Conservation (phyloP, 2,329 filamentous ascomycete species). For the Colletotrichum sp. region DNA sequence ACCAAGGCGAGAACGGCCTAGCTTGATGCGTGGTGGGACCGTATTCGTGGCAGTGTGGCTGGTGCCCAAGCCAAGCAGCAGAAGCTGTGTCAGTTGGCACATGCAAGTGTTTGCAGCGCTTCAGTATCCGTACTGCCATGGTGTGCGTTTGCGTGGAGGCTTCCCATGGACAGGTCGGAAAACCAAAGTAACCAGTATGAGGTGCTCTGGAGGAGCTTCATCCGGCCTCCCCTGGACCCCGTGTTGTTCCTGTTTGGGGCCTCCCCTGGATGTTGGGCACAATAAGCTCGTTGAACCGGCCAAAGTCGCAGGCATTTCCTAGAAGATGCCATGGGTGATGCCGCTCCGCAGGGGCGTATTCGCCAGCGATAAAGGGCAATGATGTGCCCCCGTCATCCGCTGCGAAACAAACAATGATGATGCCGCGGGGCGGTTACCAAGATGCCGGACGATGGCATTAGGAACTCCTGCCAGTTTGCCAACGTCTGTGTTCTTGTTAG, state of each 20-base stretch:
- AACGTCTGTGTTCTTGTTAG: not conserved
- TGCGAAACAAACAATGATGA: not conserved
- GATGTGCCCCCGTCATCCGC: not conserved
- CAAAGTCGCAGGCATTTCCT: not conserved
- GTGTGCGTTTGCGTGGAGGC: not conserved
- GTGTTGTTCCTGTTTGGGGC: not conserved
- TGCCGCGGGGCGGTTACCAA: not conserved
- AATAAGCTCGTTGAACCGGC: not conserved
- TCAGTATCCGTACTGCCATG: not conserved
- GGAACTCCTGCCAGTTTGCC: not conserved
- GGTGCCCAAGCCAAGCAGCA: not conserved
- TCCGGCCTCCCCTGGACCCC: not conserved
- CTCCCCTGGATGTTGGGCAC: not conserved
- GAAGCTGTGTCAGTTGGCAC: not conserved
- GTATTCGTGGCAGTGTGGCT: constrained; percentile 17
- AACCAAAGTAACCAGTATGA: not conserved
- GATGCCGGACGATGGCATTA: not conserved
- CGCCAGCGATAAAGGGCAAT: not conserved
- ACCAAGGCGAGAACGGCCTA: not conserved
- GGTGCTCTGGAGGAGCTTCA: not conserved
- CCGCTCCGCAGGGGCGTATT: not conserved
- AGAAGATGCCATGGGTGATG: not conserved
- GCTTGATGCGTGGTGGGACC: not conserved
- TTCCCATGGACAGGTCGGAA: not conserved
- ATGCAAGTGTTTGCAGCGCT: not conserved